Evolutionary conservation across 2,329 filamentous ascomycete genomes (phyloP), one percentile per base, ranked within the genome.

Genomic region (Plenodomus lindquistii): DNA sequence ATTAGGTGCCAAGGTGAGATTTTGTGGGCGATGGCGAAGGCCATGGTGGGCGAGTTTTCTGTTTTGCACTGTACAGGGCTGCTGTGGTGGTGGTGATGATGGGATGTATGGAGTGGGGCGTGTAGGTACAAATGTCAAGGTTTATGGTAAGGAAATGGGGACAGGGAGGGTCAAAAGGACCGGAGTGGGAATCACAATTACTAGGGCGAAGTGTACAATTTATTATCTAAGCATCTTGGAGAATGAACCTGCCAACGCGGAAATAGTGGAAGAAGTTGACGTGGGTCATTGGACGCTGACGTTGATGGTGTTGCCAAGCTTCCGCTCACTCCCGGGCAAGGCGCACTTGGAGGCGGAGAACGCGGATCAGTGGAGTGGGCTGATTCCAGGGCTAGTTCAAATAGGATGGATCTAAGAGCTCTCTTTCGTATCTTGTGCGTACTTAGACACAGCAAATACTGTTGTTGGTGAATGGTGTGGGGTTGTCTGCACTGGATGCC

Each of bases 1-100:
- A 83, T 75, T 1, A 80, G 73, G 16, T 82, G 73, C 59, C 77
- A 74, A 43, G 75, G 69, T 20, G 73, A 74, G 54, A 52, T 59
- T 37, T 54, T 35, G n/a, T 62, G 51, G 11, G 69, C 62, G 16
- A 67, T 54, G 34, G 63, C 60, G 43, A 73, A 71, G 9, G 65
- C 20, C 67, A 71, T 71, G 3, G 35, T 58, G 29, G 20, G 5
- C 16, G 9, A 31, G 27, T 7, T 8, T 31, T 8, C 4, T 31
- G 27, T 31, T 31, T 31, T n/a, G n/a, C n/a, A n/a, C n/a, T n/a
- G n/a, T n/a, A n/a, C n/a, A n/a, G n/a, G 2, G 39, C 40, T 37
- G 42, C 16, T 35, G 20, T 21, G 24, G 41, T 18, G 38, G 34
- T 34, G 38, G 15, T 9, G 13, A 16, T 13, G 13, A 19, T 18